A percentile compares a stretch with the other conserved stretches of the same genome.
Conservation (phyloP, 768 basidiomycete genomes). For the Collybia mongolica region DNA sequence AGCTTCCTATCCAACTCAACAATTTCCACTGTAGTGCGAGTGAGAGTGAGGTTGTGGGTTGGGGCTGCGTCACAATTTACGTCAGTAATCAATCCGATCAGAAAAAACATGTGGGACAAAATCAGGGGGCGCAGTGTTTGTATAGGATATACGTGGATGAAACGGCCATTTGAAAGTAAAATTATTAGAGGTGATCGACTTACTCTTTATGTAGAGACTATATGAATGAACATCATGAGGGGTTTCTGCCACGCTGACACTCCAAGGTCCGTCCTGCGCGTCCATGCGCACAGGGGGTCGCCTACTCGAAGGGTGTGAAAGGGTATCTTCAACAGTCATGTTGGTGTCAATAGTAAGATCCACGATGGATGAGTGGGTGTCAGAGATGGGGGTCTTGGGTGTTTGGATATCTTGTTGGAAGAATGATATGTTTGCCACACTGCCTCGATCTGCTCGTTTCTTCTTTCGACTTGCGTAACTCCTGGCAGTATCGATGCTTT, state of each 20-base stretch:
- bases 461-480: conserved; percentile 33
- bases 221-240: conserved; percentile 73
- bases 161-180: conserved; percentile 5
- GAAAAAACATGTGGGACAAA: not conserved
- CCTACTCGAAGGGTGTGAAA: conserved; percentile 23
- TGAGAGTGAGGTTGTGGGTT: conserved; percentile 87
- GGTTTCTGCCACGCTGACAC: conserved; percentile 84
- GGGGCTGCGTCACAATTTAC: conserved; percentile 55
- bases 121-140: too few relatives aligned
- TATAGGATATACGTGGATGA: not conserved
- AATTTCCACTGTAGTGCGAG: conserved; percentile 73
- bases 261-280: conserved; percentile 81
- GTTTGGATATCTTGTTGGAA: conserved; percentile 31
- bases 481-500: conserved; percentile 43
- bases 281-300: conserved; percentile 63
- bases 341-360: conserved; percentile 20
- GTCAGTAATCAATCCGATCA: conserved; percentile 14
- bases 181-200: conserved; percentile 35
- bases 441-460: conserved; percentile 32
- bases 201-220: conserved; percentile 90
- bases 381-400: conserved; percentile 18
- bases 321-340: conserved; percentile 17
- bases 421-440: conserved; percentile 39
- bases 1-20: conserved; percentile 83
- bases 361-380: conserved; percentile 9